Evolutionary conservation across 495 filamentous ascomycete genomes (phyloP), one percentile per base, ranked within the genome.

Genomic region (Daldinia grandis): DNA sequence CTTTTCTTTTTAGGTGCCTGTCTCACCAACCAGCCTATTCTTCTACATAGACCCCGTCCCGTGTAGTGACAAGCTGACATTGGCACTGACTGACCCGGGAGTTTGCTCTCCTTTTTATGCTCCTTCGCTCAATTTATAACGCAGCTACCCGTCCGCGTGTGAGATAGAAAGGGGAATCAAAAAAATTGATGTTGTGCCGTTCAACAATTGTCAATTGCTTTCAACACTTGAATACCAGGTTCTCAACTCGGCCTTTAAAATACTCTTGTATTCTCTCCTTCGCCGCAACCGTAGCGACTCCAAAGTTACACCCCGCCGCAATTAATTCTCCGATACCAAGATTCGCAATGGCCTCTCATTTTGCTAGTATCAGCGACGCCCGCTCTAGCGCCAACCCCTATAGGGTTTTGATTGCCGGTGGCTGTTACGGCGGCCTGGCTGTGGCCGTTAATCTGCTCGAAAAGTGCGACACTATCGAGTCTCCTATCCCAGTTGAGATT

Each of bases 341-440:
- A 60, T 64, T 69, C 59, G 50, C 53, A 51, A 73, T 73, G 65
- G 17, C 42, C 12, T 66, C 71, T 9, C 54, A 55, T 24, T 50
- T 64, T 47, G 17, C 70, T 27, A 58, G 31, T 12, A 19, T 67
- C 56, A 62, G 51, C 55, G 31, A 47, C 37, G 58, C 9, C 37
- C 59, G 62, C 42, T 65, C 72, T 28, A 40, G 54, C 17, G 49
- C 68, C 44, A 68, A 68, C 56, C 77, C 74, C 51, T 80, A 80
- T 74, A 79, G 65, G 30, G 77, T 88, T 7, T 75, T 88, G 9
- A 74, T 93, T 35, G 82, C 87, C 25, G 90, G 90, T 24, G 89
- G 88, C 54, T 87, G 87, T 21, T 93, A 92, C 63, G 86, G 81
- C 5, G 90, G 90, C 27, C 81, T 93, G 17, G 82, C 87, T 1